Conservation (phyloP, 2,329 filamentous ascomycete genomes). For the Pyrenophora seminiperda region DNA sequence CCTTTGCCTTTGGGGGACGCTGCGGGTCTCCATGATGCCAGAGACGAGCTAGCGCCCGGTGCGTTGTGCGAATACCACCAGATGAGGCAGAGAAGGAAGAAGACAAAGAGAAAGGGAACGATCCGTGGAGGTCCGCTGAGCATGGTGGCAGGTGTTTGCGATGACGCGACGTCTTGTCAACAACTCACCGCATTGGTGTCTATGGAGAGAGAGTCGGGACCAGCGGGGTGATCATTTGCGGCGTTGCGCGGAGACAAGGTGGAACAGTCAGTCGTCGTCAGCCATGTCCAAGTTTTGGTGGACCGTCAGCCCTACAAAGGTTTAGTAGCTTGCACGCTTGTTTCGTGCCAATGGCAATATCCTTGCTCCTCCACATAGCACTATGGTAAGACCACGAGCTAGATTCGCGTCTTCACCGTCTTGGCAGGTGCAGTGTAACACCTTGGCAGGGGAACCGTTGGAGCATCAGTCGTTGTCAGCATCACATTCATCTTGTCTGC, state of each 20-base stretch:
- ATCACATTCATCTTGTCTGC: not conserved
- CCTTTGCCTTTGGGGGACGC: slow-evolving; percentile 2
- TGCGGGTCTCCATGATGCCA: slow-evolving; percentile 22
- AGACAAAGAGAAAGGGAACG: slow-evolving; percentile 34
- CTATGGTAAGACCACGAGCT: not conserved
- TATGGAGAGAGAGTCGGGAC: not conserved
- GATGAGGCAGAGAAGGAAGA: slow-evolving; percentile 32
- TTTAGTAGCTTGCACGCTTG: not conserved
- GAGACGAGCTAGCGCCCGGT: slow-evolving; percentile 15
- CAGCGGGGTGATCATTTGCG: slow-evolving; percentile 4
- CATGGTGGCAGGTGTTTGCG: slow-evolving; percentile 25
- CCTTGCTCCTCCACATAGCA: not conserved
- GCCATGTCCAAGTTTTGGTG: slow-evolving; percentile 4
- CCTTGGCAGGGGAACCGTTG: slow-evolving; percentile 9
- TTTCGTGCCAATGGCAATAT: slow-evolving; percentile 5
- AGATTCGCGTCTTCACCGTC: not conserved
- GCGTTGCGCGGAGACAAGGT: slow-evolving; percentile 1
- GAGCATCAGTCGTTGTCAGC: not conserved
- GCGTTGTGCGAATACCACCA: slow-evolving; percentile 40
- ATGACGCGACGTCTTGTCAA: not conserved
- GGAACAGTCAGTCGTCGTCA: slow-evolving; percentile 7
- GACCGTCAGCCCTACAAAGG: slow-evolving; percentile 1
- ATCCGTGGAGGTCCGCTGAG: slow-evolving; percentile 44
- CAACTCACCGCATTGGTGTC: slow-evolving; percentile 9
- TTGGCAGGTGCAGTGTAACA: not conserved